Evolutionary conservation across 202 grass and related monocot species (phyloP).

Genomic region (Digitaria exilis): DNA sequence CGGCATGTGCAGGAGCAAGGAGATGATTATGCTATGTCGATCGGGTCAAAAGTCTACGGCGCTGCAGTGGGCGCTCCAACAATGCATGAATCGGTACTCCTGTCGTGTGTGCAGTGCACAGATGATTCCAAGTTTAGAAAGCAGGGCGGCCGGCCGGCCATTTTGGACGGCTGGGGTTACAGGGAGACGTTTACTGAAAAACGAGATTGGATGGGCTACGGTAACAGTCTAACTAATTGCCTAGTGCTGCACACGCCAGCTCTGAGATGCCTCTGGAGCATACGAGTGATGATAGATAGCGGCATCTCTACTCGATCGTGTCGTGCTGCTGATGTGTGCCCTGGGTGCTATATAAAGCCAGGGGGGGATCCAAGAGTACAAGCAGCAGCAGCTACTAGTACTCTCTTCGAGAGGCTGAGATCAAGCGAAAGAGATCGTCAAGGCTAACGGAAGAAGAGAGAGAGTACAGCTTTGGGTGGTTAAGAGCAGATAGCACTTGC

Average conservation of each 20-base stretch:
- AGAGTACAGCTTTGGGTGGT: conserved; percentile 53
- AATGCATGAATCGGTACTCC: not conserved
- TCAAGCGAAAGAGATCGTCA: not conserved
- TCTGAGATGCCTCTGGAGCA: not conserved
- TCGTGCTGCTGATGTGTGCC: not conserved
- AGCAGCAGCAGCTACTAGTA: no score
- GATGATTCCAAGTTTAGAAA: conserved; percentile 18
- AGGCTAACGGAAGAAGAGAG: conserved; percentile 51
- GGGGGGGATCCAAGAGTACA: not conserved
- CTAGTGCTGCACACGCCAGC: no score
- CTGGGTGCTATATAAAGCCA: conserved; percentile 2
- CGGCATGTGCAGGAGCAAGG: not conserved
- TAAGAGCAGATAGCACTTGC: not conserved
- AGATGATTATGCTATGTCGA: no score
- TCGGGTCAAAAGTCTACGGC: not conserved
- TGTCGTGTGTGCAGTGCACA: not conserved
- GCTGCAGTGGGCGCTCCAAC: not conserved
- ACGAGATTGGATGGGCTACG: not conserved
- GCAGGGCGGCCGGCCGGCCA: conserved; percentile 7
- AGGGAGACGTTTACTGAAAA: not conserved
- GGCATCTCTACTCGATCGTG: not conserved
- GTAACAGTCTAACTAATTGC: not conserved
- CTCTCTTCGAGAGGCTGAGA: not conserved
- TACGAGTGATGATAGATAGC: not conserved
- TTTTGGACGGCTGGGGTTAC: conserved; percentile 27